Conservation (phyloP, 2,329 filamentous ascomycete species). For the Blumeria graminis region DNA sequence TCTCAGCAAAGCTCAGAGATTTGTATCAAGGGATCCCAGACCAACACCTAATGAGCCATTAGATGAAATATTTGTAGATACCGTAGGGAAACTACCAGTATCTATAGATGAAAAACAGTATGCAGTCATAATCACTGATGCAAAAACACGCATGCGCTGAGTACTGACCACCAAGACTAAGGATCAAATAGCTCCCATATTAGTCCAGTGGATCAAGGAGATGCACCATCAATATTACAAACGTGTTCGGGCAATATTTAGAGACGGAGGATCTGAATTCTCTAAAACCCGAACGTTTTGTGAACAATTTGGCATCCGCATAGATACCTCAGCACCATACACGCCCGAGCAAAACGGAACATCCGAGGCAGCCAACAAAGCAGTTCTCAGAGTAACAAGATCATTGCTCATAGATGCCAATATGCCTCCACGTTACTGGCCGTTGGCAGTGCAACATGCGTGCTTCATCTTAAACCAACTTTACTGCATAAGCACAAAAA, state of each 20-base stretch:
- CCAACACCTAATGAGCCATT: neutral
- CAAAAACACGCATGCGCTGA: neutral
- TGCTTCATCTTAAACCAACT: neutral
- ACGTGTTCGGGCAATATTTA: neutral
- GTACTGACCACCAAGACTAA: neutral
- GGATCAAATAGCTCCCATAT: neutral
- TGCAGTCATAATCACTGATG: neutral
- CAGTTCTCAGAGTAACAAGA: neutral
- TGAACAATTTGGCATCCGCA: neutral
- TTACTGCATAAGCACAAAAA: neutral
- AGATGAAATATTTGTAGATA: neutral
- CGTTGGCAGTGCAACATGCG: neutral
- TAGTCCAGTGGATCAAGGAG: neutral
- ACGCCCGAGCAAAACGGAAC: neutral
- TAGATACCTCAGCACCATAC: neutral
- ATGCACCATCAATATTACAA: neutral
- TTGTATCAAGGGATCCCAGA: too few relatives aligned
- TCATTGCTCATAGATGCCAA: neutral
- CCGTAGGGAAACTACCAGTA: neutral
- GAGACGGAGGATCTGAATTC: constrained; percentile 1
- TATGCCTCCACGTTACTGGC: neutral
- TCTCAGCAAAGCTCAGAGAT: too few relatives aligned
- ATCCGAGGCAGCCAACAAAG: neutral
- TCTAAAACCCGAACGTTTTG: neutral
- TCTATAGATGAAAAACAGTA: neutral